Percentiles rank a stretch among this genome's conserved stretches.
phyloP scores from a whole-genome alignment of 2,329 filamentous ascomycete species.

The Cytospora piceae region DNA sequence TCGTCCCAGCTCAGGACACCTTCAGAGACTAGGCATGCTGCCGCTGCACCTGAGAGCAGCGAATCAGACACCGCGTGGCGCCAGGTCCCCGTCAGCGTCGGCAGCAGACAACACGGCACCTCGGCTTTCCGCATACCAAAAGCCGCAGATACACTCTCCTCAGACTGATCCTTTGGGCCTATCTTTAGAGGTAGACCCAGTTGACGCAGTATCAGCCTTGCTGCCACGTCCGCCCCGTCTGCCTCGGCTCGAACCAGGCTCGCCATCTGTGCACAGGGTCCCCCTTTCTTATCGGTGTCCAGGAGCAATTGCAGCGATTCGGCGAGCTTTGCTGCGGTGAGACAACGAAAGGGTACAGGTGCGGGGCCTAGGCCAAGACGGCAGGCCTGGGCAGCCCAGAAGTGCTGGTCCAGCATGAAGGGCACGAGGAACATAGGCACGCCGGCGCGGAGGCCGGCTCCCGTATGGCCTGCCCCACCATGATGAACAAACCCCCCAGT shows the following conservation, averaged over 20 bases:
- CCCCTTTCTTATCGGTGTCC: background rate
- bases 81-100: conserved; percentile 1
- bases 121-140: background rate
- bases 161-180: background rate
- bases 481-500: conserved; percentile 8
- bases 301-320: conserved; percentile 7
- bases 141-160: background rate
- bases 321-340: background rate
- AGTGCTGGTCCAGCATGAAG: conserved; percentile 11
- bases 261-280: conserved; percentile 5
- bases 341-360: background rate
- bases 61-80: background rate
- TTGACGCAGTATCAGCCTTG: conserved; percentile 1
- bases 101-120: background rate
- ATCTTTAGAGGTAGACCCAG: background rate
- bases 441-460: conserved; percentile 1
- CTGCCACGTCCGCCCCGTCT: conserved; percentile 6
- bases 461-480: conserved; percentile 4
- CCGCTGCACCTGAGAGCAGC: conserved; percentile 2
- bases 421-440: conserved; percentile 6
- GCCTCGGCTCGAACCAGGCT: background rate
- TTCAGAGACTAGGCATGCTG: conserved; percentile 7
- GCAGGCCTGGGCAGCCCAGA: conserved; percentile 3
- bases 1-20: conserved; percentile 12
- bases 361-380: conserved; percentile 2